phyloP scores from a whole-genome alignment of 495 filamentous ascomycete species.

The Hypomontagnella submonticulosa region DNA sequence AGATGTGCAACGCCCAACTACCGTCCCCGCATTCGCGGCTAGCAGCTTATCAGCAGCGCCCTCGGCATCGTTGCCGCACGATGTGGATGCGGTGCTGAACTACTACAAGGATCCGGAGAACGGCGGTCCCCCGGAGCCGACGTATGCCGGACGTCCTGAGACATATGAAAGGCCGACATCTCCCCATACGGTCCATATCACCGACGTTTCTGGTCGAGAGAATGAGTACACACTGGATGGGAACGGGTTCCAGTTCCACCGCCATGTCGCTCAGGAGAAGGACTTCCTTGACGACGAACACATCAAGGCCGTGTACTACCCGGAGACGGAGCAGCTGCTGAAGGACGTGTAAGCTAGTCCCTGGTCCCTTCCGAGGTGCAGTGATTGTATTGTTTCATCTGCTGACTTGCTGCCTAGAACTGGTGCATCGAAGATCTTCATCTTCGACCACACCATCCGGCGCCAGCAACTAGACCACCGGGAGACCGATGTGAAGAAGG shows the following conservation, averaged over 20 bases:
- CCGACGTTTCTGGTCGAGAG: slow-evolving; percentile 54
- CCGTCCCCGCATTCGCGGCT: slow-evolving; percentile 34
- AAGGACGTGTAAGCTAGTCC: slow-evolving; percentile 67
- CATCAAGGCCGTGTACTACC: slow-evolving; percentile 73
- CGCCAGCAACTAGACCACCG: slow-evolving; percentile 52
- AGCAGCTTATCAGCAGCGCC: slow-evolving; percentile 11
- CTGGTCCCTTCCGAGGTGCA: not conserved
- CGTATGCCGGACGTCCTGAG: slow-evolving; percentile 60
- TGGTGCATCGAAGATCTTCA: slow-evolving; percentile 72
- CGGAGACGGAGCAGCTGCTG: slow-evolving; percentile 72
- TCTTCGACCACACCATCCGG: slow-evolving; percentile 83
- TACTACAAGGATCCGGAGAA: slow-evolving; percentile 70
- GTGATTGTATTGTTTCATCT: not conserved
- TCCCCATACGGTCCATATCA: slow-evolving; percentile 52
- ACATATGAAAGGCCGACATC: slow-evolving; percentile 59
- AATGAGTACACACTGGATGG: slow-evolving; percentile 55
- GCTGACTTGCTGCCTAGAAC: slow-evolving; percentile 55
- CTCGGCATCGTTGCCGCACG: slow-evolving; percentile 17
- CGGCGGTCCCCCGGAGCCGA: slow-evolving; percentile 64
- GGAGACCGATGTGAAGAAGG: not conserved
- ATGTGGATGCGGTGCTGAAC: slow-evolving; percentile 68
- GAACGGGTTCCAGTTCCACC: slow-evolving; percentile 56
- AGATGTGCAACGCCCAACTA: slow-evolving; percentile 42
- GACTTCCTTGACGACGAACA: slow-evolving; percentile 76
- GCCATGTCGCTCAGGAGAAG: slow-evolving; percentile 59